These are phyloP conservation scores for Theileria sp. DNA, from an alignment of 169 alveolate species.

Conservation along the genomic window DNA sequence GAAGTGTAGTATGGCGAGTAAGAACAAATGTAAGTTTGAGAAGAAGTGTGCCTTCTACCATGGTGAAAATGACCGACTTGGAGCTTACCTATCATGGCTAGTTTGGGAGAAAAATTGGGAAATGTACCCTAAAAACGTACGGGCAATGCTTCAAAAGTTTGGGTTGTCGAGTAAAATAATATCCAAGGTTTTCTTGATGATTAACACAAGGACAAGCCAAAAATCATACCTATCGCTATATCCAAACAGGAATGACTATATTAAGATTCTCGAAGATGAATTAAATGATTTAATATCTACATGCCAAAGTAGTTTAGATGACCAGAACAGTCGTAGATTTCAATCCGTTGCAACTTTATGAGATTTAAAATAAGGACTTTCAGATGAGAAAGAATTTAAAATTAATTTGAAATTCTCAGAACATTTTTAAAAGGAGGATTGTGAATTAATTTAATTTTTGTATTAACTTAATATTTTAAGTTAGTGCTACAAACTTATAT, in stretches of 20 bases:
- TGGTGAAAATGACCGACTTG: constrained; percentile 64
- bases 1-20: constrained; percentile 69
- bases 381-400: neutral
- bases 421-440: neutral
- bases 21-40: constrained; percentile 65
- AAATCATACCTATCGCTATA: neutral
- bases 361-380: no score
- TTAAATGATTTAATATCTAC: constrained; percentile 7
- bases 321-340: neutral
- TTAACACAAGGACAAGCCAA: neutral
- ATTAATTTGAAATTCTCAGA: no score
- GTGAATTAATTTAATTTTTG: neutral
- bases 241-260: neutral
- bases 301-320: neutral
- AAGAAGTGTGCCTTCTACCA: constrained; percentile 73
- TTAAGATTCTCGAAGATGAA: constrained; percentile 18
- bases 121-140: constrained; percentile 62
- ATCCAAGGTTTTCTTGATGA: constrained; percentile 13
- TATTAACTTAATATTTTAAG: neutral
- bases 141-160: constrained; percentile 28
- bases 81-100: constrained; percentile 71
- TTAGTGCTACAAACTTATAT: neutral
- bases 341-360: neutral
- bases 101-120: constrained; percentile 76
- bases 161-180: neutral